These are phyloP conservation scores for Cicer bijugum DNA, from an alignment of 306 rosid species.

Conservation along the genomic window DNA sequence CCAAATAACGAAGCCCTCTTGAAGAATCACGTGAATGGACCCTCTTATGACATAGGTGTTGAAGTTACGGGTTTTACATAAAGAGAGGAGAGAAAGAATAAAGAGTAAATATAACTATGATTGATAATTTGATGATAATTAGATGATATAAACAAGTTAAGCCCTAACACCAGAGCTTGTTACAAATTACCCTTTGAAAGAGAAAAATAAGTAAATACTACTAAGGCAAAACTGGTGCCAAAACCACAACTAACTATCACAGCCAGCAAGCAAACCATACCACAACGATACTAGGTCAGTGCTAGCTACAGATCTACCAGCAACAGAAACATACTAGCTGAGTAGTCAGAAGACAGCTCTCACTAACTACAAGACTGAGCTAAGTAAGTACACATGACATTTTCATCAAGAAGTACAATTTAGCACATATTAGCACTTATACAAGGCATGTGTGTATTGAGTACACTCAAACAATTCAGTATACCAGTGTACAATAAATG, in stretches of 20 bases:
- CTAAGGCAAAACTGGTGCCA: no score
- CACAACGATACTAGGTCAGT: no score
- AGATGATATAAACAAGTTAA: no score
- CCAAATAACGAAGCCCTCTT: not conserved
- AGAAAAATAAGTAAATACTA: no score
- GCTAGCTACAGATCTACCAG: not conserved
- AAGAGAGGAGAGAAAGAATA: no score
- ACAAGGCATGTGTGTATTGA: constrained; percentile 12
- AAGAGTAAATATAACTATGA: no score
- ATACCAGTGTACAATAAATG: not conserved
- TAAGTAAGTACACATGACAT: constrained; percentile 8
- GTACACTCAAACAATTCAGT: constrained; percentile 9
- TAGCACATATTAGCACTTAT: constrained; percentile 31
- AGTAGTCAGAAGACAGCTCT: constrained; percentile 4
- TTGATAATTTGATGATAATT: no score
- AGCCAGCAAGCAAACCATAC: no score
- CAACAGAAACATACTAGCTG: constrained; percentile 12
- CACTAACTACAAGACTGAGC: constrained; percentile 1
- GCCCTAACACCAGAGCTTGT: no score
- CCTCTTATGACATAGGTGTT: not conserved
- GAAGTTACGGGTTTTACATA: no score
- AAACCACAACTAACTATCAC: no score
- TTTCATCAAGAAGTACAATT: constrained; percentile 20
- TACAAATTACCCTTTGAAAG: no score
- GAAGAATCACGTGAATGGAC: not conserved